Evolutionary conservation across 2,329 filamentous ascomycete genomes (phyloP).

Genomic region (Waltergamsia citrina): DNA sequence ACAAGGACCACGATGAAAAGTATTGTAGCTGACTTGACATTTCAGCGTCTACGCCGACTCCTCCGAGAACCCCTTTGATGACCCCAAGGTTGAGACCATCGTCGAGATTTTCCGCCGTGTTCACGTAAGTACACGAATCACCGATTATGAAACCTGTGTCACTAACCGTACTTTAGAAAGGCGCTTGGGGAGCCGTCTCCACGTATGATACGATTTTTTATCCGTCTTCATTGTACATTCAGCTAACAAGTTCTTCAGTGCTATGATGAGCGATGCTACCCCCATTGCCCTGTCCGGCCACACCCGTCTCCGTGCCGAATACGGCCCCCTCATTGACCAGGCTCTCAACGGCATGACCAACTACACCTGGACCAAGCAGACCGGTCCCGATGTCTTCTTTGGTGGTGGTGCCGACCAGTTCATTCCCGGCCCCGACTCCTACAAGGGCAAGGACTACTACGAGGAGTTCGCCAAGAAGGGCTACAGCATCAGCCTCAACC

Average conservation of each 20-base stretch:
- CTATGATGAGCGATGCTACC: constrained; percentile 72
- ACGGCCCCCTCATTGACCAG: constrained; percentile 65
- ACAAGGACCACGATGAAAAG: constrained; percentile 15
- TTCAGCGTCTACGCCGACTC: constrained; percentile 64
- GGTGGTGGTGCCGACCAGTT: constrained; percentile 80
- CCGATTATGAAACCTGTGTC: constrained; percentile 5
- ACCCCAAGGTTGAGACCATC: constrained; percentile 80
- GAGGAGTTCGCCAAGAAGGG: constrained; percentile 62
- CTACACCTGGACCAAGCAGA: constrained; percentile 70
- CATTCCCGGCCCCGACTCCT: constrained; percentile 53
- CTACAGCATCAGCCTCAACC: constrained; percentile 66
- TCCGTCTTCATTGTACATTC: background rate
- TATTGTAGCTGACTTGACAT: background rate
- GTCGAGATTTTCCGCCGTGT: constrained; percentile 68
- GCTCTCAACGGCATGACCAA: constrained; percentile 68
- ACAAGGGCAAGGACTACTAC: constrained; percentile 69
- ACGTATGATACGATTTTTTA: constrained; percentile 29
- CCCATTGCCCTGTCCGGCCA: constrained; percentile 68
- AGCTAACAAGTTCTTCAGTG: constrained; percentile 19
- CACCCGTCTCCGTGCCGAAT: constrained; percentile 59
- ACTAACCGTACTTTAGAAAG: constrained; percentile 31
- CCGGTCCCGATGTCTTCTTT: constrained; percentile 72
- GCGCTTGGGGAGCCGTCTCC: constrained; percentile 57
- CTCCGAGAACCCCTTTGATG: constrained; percentile 63
- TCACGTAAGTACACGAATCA: constrained; percentile 36